Evolutionary conservation across 495 filamentous ascomycete species (phyloP), one percentile per base, ranked within the genome.

Genomic region (Podospora anserina): DNA sequence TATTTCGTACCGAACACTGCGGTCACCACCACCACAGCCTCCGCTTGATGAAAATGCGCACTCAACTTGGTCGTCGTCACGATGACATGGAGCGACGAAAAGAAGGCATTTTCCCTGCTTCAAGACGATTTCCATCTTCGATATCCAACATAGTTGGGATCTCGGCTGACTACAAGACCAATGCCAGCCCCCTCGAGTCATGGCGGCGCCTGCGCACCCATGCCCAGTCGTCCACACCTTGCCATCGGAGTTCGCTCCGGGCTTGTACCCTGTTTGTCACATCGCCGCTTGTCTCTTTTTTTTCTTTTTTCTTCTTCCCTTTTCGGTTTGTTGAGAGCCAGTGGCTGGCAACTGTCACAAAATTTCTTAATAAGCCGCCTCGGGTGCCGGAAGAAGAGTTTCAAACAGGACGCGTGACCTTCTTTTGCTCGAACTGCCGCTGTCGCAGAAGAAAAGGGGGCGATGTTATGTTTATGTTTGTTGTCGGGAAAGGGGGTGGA

Each of bases 241-340:
- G 58, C 39, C 53, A 58, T 60, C 60, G 66, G 66, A 68, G 66
- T 15, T 7, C 19, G 9, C 49, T 68, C 66, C 66, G 66, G 27
- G 32, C 7, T n/a, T 58, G 55, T 19, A 7, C 55, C 55, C n/a
- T 58, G 55, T 58, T 58, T 18, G 55, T 26, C 19, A n/a, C 59
- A n/a, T 28, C 26, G 28, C 13, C 61, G 16, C 61, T 18, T 18
- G 9, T 30, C 15, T 11, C 0, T 16, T 30, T 7, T 2, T 61
- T 20, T 61, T 60, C n/a, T 11, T 60, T 60, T 23, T 23, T 1
- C 23, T 60, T 5, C 20, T 39, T 39, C 39, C 13, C 15, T 5
- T 11, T 5, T 49, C 13, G 1, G 39, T 49, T 49, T 49, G 39
- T 49, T 49, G 5, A 49, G 39, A 49, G 15, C n/a, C 18, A 58